Evolutionary conservation across 371 early-diverging fungal genomes (phyloP).

Genomic region (Scutellospora calospora): DNA sequence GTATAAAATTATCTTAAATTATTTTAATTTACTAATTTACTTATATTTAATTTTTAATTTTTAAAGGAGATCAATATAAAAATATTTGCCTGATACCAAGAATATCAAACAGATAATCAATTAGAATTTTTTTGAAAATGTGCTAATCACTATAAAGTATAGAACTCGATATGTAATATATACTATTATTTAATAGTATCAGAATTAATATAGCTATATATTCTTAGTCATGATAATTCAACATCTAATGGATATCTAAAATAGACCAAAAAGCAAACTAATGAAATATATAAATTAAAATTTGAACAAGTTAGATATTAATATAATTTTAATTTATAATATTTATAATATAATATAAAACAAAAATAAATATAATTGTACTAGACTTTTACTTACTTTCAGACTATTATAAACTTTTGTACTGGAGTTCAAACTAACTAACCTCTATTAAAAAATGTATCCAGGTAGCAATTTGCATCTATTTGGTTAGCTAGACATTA

Average conservation of each 20-base stretch:
- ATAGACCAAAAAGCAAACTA: neutral
- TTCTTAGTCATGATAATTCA: neutral
- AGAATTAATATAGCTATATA: conserved; percentile 25
- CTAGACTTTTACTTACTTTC: conserved; percentile 28
- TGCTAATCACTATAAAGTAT: conserved; percentile 14
- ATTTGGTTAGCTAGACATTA: conserved; percentile 34
- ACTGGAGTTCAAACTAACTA: conserved; percentile 1
- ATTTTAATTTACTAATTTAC: neutral
- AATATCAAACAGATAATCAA: conserved; percentile 25
- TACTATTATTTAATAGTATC: conserved; percentile 17
- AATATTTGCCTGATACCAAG: neutral
- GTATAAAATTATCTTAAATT: neutral
- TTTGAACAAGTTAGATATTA: conserved; percentile 17
- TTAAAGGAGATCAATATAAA: neutral
- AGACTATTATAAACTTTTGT: conserved; percentile 38
- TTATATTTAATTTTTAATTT: neutral
- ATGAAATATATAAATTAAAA: conserved; percentile 29
- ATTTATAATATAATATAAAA: neutral
- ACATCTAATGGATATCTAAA: conserved; percentile 9
- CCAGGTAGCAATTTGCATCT: neutral
- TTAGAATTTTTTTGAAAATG: conserved; percentile 24
- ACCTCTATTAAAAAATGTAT: neutral
- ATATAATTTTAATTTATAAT: neutral
- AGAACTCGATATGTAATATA: conserved; percentile 21
- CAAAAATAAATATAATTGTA: neutral